Base-by-base conservation (phyloP, 148 eudicot genomes). In the Nepenthes mirabilis region DNA sequence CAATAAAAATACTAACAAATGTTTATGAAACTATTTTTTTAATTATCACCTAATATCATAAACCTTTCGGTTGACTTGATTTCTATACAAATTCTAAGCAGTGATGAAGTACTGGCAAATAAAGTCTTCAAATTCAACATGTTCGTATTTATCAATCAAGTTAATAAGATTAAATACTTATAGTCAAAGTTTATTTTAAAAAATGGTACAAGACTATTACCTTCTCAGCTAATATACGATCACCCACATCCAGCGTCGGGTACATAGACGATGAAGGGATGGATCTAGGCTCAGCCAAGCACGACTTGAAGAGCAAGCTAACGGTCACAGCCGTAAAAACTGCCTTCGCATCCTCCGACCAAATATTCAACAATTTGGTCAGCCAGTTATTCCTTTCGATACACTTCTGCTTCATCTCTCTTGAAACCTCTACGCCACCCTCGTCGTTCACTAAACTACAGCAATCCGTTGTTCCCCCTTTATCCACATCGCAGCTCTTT, bases 151-250 rank as follows among this genome's bases (percentile, higher is more conserved):
- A 0, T 23, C 23, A 23, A 23, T 23, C 23, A 23, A 23, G 23
- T 23, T 23, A 23, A 23, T 23, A 23, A 23, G 23, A 23, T 23
- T 23, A 23, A 23, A 23, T 23, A 23, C 23, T 23, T 23, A 23
- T 23, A 23, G 23, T 23, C 23, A 23, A 23, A 23, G 23, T 23
- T 23, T 23, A 23, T 23, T 23, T 23, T 23, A 23, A 23, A 23
- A 23, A 23, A 23, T 0, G 23, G 23, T 23, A 23, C 23, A 23
- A 23, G 23, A 23, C 0, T 23, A 37, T 34, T 82, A 90, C 97
- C 97, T 90, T 90, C 77, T 90, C 97, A 0, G 95, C 86, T 33
- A 90, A 64, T 53, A 90, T 75, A 1, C 97, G 83, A 62, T 90
- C 97, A 63, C 97, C 97, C 6, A 71, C 85, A 69, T 87, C 80